Base-by-base conservation (phyloP, 2,329 filamentous ascomycete species). In the Macrophomina tecta region DNA sequence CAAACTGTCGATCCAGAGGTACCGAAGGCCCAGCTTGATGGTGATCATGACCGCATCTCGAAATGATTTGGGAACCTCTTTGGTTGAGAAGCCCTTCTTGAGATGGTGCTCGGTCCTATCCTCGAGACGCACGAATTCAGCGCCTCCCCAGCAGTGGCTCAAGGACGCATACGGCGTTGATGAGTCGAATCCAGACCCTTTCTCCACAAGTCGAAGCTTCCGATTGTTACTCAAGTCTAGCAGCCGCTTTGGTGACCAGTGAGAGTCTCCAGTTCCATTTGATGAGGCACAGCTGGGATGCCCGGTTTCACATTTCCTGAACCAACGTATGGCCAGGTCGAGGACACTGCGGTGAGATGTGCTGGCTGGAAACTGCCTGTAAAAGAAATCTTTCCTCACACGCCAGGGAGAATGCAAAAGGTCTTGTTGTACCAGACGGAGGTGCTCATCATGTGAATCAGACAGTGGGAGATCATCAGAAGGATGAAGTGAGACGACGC, bases 71-170 rank as follows among this genome's bases (percentile, higher is more conserved):
- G 62, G 62, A 23, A 65, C 49, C n/a, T 56, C 28, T 4, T 32
- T n/a, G 5, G 14, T 3, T 0, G 36, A 36, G 11, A 55, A 16
- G 2, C 49, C 14, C 6, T 16, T 34, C 36, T n/a, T 32, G 5
- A 42, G n/a, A 16, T 42, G 18, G 23, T 36, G 7, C 11, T 46
- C 42, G 14, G n/a, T 61, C 1, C 3, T 40, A 4, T 49, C 8
- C 16, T 51, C 30, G n/a, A 63, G 32, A 52, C 16, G 28, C 40
- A 16, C 18, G 58, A 58, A 30, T 40, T 14, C 28, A 28, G 16
- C 9, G 18, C 12, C 28, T 5, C 63, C 51, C 63, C 51, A 65
- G 32, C 51, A 65, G 30, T 65, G 52, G 63, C 63, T 65, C n/a
- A 65, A 42, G 1, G 51, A 48, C 2, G 49, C 63, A 58, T 65